Conservation (phyloP, 2,329 filamentous ascomycete genomes). For the Chrysoporthe cubensis region DNA sequence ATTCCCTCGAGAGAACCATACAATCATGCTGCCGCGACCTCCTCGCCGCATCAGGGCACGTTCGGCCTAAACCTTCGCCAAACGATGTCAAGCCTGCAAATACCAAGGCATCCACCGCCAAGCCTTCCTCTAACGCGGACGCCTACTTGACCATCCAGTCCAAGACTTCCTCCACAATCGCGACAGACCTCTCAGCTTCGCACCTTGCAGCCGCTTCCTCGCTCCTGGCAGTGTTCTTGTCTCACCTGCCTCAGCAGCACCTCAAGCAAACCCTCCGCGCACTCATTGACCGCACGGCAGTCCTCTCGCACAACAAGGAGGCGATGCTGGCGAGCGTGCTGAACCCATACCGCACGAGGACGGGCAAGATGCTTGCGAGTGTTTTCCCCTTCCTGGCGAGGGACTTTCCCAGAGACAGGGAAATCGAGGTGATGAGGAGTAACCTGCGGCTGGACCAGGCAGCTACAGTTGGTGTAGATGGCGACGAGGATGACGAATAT, state of each 20-base stretch:
- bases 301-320: constrained; percentile 69
- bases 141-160: constrained; percentile 63
- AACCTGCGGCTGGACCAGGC: constrained; percentile 53
- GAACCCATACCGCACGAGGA: constrained; percentile 70
- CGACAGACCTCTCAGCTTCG: constrained; percentile 41
- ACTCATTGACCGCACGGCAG: constrained; percentile 79
- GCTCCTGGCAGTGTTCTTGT: constrained; percentile 67
- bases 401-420: constrained; percentile 63
- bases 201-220: constrained; percentile 60
- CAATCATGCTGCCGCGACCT: constrained; percentile 76
- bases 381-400: constrained; percentile 79
- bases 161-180: constrained; percentile 29
- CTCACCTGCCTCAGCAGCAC: constrained; percentile 65
- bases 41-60: constrained; percentile 55
- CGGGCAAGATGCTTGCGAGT: constrained; percentile 69
- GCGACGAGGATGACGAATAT: constrained; percentile 53
- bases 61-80: constrained; percentile 11
- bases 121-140: constrained; percentile 67
- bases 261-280: constrained; percentile 73
- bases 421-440: constrained; percentile 72
- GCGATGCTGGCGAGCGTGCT: constrained; percentile 83
- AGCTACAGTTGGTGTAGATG: constrained; percentile 28
- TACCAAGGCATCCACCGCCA: constrained; percentile 39
- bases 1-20: constrained; percentile 64
- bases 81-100: constrained; percentile 33